Evolutionary conservation across 306 rosid genomes (phyloP), one percentile per base, ranked within the genome.

Genomic region (Lathyrus aphaca): DNA sequence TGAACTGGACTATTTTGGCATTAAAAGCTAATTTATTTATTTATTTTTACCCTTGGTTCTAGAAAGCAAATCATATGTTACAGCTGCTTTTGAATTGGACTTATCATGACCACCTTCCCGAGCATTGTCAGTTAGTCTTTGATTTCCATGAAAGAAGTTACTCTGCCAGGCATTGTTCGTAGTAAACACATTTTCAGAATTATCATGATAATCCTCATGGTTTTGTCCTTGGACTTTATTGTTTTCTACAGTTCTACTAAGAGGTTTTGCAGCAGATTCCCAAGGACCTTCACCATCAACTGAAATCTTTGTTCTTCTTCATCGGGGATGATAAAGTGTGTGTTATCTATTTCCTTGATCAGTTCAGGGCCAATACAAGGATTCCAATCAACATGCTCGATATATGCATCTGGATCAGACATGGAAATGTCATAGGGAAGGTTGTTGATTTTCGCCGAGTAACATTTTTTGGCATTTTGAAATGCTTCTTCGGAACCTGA

Each of bases 401-500:
- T 64, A 64, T 86, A 90, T 27, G 79, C 57, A 72, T 90, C 84
- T 0, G 88, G 83, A 83, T 83, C 82, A 17, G 90, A 90, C 25
- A 50, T 73, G 64, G 79, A 42, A 74, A 69, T 64, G 32, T 85
- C 86, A 68, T 80, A 77, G 43, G 60, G 62, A 16, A 75, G 67
- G 67, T 71, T 84, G 62, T 90, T 88, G 59, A 86, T 74, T 68
- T 80, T 82, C 21, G 83, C 82, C 97, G 94, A 86, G 70, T 79
- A 93, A 43, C 63, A 74, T 18, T 42, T 82, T 74, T 93, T 90
- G 13, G 94, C 97, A 71, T 76, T 86, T 55, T 81, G 89, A 79
- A 88, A 90, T 72, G 90, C 91, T 56, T 86, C 90, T 78, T 90
- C 83, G 6, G 88, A 86, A 48, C 85, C 96, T 63, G 90, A 83